Conservation (phyloP, 2,329 filamentous ascomycete species). For the Metarhizium robertsii region DNA sequence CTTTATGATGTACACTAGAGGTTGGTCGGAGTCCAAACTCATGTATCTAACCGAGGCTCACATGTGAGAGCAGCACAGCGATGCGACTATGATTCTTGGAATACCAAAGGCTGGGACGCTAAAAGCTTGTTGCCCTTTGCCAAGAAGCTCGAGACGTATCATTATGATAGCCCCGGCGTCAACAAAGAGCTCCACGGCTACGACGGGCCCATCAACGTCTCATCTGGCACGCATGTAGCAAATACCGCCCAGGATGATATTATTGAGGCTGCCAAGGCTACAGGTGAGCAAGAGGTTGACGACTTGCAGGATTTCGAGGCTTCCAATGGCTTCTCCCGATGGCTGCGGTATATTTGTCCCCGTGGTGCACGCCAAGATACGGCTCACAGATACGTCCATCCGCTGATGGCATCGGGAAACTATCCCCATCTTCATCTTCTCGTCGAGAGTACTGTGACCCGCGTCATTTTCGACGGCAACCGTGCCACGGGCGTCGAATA, state of each 20-base stretch:
- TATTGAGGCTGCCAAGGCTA: constrained; percentile 36
- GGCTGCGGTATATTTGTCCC: constrained; percentile 29
- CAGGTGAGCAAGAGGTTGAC: constrained; percentile 32
- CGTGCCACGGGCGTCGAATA: constrained; percentile 51
- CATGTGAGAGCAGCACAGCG: constrained; percentile 15
- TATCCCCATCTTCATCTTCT: constrained; percentile 52
- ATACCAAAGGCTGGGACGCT: constrained; percentile 21
- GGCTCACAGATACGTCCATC: constrained; percentile 37
- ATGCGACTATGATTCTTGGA: constrained; percentile 24
- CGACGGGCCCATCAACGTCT: constrained; percentile 46
- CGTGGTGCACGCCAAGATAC: constrained; percentile 50
- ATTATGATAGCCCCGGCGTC: constrained; percentile 22
- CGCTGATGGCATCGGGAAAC: constrained; percentile 21
- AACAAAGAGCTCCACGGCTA: constrained; percentile 38
- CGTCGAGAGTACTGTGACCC: constrained; percentile 44
- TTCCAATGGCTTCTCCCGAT: constrained; percentile 20
- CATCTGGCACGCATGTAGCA: constrained; percentile 35
- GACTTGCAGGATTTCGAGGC: constrained; percentile 43
- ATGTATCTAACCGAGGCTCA: no score
- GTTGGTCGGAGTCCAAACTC: background rate
- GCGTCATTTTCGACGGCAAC: constrained; percentile 41
- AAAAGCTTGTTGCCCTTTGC: constrained; percentile 22
- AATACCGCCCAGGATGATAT: constrained; percentile 36
- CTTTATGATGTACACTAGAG: constrained; percentile 21
- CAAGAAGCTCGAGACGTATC: constrained; percentile 45